phyloP scores from a whole-genome alignment of 2,329 filamentous ascomycete species.

The Dactylellina haptotyla region DNA sequence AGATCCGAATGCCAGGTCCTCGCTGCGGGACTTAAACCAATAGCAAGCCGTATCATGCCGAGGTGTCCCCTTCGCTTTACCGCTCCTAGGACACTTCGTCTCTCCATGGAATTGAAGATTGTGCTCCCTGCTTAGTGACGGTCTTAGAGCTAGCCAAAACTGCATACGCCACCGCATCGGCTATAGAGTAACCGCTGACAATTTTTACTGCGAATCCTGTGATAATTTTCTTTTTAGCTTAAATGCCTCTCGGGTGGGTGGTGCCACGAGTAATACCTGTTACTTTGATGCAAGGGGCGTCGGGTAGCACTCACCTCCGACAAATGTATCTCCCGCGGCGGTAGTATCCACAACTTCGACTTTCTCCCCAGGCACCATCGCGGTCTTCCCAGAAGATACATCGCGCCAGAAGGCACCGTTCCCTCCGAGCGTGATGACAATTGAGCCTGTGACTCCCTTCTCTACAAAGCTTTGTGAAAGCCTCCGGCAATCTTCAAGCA shows the following conservation, averaged over 20 bases:
- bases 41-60: not conserved
- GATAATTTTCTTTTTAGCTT: not conserved
- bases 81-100: conserved; percentile 63
- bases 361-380: conserved; percentile 72
- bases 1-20: too few species aligned
- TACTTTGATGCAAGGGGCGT: not conserved
- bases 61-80: not conserved
- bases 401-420: conserved; percentile 78
- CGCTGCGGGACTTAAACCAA: too few species aligned
- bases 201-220: conserved; percentile 78
- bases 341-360: conserved; percentile 90
- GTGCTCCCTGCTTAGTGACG: conserved; percentile 73
- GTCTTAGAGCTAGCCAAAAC: conserved; percentile 73
- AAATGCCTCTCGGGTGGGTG: too few species aligned
- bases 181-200: conserved; percentile 68
- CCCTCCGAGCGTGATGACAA: conserved; percentile 80
- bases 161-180: conserved; percentile 70
- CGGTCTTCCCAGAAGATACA: conserved; percentile 62
- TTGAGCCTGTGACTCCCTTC: conserved; percentile 77
- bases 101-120: conserved; percentile 74
- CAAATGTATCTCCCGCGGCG: conserved; percentile 92
- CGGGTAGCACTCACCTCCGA: conserved; percentile 66
- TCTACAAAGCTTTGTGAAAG: conserved; percentile 70
- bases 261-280: too few species aligned
- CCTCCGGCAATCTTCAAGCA: conserved; percentile 27